Conservation (phyloP, 208 protist species). For the Trypanosoma lewisi region DNA sequence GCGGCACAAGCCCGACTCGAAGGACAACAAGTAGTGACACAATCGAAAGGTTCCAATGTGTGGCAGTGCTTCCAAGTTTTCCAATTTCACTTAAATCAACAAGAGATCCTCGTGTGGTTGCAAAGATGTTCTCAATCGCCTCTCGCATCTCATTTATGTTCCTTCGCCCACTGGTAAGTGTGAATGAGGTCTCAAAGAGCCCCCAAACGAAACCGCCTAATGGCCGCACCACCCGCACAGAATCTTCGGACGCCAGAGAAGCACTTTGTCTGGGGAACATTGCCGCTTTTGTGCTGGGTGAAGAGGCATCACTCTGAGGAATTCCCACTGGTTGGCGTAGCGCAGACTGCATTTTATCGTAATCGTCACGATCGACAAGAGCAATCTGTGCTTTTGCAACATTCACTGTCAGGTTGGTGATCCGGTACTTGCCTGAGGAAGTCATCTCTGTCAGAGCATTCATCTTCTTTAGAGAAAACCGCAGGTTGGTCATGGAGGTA, state of each 20-base stretch:
- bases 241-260: not conserved
- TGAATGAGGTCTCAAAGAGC: slow-evolving; percentile 69
- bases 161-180: slow-evolving; percentile 58
- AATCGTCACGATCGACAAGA: slow-evolving; percentile 82
- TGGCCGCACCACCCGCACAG: slow-evolving; percentile 15
- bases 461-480: slow-evolving; percentile 55
- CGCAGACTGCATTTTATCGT: slow-evolving; percentile 50
- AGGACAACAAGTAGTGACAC: slow-evolving; percentile 66
- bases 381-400: slow-evolving; percentile 66
- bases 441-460: slow-evolving; percentile 53
- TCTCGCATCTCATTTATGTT: slow-evolving; percentile 37
- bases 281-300: slow-evolving; percentile 24
- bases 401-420: slow-evolving; percentile 51
- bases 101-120: not conserved
- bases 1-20: slow-evolving; percentile 55
- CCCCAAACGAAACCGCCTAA: slow-evolving; percentile 85
- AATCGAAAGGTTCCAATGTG: slow-evolving; percentile 62
- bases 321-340: not conserved
- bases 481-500: slow-evolving; percentile 79
- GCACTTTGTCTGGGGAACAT: not conserved
- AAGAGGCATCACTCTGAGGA: slow-evolving; percentile 25
- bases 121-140: slow-evolving; percentile 26
- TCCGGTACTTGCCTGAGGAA: slow-evolving; percentile 24
- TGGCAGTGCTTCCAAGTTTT: slow-evolving; percentile 51
- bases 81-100: slow-evolving; percentile 28